A percentile compares a stretch with the other conserved stretches of the same genome.
Evolutionary conservation across 2,329 filamentous ascomycete species (phyloP).

Genomic region (Botrytis sinoallii): DNA sequence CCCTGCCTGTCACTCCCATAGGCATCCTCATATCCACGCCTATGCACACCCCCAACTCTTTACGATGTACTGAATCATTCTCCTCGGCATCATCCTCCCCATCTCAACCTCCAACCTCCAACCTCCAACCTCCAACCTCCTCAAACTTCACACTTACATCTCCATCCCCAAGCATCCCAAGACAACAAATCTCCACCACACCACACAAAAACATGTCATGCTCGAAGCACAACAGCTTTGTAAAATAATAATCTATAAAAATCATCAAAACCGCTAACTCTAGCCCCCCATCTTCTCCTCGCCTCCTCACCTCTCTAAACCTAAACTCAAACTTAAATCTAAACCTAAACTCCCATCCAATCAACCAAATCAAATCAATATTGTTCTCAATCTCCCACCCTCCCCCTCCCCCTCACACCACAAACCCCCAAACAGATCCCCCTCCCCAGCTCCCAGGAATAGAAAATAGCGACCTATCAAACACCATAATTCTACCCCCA

Average conservation of each 20-base stretch:
- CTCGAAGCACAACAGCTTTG: background rate
- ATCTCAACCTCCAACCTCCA: background rate
- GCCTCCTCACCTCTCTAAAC: too few species aligned
- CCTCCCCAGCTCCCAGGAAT: too few species aligned
- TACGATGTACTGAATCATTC: background rate
- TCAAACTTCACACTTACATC: fast-evolving
- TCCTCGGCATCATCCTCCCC: background rate
- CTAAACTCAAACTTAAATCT: too few species aligned
- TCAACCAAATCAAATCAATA: background rate
- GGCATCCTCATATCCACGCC: background rate
- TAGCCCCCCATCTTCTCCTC: background rate
- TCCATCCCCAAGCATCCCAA: background rate
- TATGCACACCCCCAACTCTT: background rate
- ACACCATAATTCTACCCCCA: too few species aligned
- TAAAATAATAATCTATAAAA: background rate
- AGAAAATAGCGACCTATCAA: too few species aligned
- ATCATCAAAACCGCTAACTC: background rate
- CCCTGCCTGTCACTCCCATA: background rate
- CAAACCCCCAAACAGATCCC: background rate
- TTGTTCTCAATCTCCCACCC: background rate
- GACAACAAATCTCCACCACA: background rate
- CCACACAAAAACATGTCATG: background rate
- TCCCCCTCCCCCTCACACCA: too few species aligned
- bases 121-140: background rate
- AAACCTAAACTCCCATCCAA: background rate